Evolutionary conservation across 805 yeast species (phyloP).

Genomic region (Blastobotrys mokoenaii): DNA sequence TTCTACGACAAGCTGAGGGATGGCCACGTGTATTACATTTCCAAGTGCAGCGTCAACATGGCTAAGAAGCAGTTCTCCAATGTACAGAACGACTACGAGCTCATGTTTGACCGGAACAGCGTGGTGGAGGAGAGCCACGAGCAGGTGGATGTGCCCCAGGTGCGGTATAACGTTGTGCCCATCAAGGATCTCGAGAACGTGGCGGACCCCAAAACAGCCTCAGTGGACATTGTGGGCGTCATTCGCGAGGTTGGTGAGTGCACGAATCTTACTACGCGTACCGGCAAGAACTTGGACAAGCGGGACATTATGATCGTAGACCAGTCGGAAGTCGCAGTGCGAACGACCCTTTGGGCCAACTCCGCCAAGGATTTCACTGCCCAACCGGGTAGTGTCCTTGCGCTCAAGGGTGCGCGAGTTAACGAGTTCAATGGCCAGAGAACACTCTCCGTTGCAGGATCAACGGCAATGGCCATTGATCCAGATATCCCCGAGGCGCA

Average conservation of each 20-base stretch:
- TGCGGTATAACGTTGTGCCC: conserved; percentile 67
- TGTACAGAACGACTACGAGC: conserved; percentile 81
- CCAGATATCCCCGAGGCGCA: conserved; percentile 90
- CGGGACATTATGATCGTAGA: conserved; percentile 85
- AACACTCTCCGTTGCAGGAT: conserved; percentile 67
- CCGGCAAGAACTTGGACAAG: conserved; percentile 85
- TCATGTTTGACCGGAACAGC: conserved; percentile 72
- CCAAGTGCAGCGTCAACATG: conserved; percentile 70
- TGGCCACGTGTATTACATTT: conserved; percentile 79
- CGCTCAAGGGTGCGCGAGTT: conserved; percentile 83
- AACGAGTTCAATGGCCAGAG: conserved; percentile 78
- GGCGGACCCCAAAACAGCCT: conserved; percentile 49
- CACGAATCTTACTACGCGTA: conserved; percentile 72
- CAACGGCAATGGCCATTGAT: conserved; percentile 65
- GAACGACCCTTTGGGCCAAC: conserved; percentile 85
- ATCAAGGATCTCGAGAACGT: conserved; percentile 56
- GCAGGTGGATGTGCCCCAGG: conserved; percentile 60
- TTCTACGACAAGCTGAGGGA: conserved; percentile 71
- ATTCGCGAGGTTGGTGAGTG: conserved; percentile 67
- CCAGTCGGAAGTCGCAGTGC: conserved; percentile 64
- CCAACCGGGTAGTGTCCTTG: conserved; percentile 53
- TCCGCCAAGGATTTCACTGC: conserved; percentile 77
- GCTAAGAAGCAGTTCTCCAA: conserved; percentile 83
- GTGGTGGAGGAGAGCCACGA: conserved; percentile 55
- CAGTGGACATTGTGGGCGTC: conserved; percentile 83